A percentile compares a stretch with the other conserved stretches of the same genome.
phyloP scores from a whole-genome alignment of 345 rosid species.

The Salix purpurea region DNA sequence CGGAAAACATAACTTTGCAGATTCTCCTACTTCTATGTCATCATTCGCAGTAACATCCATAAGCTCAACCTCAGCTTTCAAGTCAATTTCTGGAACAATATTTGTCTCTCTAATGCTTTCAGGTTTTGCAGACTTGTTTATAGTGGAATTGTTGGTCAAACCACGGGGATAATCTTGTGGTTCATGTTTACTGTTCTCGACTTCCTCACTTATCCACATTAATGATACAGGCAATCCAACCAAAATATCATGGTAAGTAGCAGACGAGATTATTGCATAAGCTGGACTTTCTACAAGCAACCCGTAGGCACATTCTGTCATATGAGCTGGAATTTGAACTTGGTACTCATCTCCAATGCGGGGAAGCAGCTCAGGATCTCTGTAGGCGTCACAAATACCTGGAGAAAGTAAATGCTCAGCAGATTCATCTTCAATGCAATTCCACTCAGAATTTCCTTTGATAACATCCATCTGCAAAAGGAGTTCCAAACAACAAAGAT shows the following conservation, averaged over 20 bases:
- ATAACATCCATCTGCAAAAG: slow-evolving; percentile 38
- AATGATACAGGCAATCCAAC: slow-evolving; percentile 48
- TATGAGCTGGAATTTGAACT: slow-evolving; percentile 45
- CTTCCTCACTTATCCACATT: slow-evolving; percentile 40
- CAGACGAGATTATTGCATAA: slow-evolving; percentile 8
- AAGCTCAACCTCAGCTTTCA: slow-evolving; percentile 17
- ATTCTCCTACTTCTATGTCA: slow-evolving; percentile 8
- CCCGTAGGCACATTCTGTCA: slow-evolving; percentile 18
- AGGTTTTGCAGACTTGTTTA: slow-evolving; percentile 7
- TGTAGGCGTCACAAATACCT: slow-evolving; percentile 24
- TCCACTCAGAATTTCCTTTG: slow-evolving; percentile 21
- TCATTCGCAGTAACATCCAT: background rate
- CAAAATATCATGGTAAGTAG: slow-evolving; percentile 18
- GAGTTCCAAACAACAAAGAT: background rate
- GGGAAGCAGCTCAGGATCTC: slow-evolving; percentile 49
- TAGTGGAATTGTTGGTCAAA: slow-evolving; percentile 10
- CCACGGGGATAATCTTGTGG: slow-evolving; percentile 11
- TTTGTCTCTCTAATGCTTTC: slow-evolving; percentile 11
- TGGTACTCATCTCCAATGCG: slow-evolving; percentile 55
- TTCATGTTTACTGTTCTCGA: slow-evolving; percentile 20
- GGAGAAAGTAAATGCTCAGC: slow-evolving; percentile 28
- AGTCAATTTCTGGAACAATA: background rate
- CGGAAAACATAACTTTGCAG: slow-evolving; percentile 11
- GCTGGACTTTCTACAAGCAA: slow-evolving; percentile 5
- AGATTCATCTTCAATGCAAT: slow-evolving; percentile 27